phyloP scores from a whole-genome alignment of 345 rosid species.

The Physaria fendleri region DNA sequence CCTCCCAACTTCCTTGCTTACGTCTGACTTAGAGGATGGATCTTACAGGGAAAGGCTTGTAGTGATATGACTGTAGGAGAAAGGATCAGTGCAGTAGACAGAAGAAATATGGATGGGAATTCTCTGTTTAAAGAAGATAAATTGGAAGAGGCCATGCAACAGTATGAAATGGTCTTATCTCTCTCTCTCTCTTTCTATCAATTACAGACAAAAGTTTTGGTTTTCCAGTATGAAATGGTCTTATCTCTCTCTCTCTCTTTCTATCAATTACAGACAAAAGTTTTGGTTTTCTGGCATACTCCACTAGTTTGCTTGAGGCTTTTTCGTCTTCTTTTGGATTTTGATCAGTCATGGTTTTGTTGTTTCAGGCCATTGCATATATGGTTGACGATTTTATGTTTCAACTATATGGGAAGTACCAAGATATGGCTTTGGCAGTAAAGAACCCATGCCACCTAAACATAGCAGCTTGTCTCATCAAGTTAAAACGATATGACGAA shows the following conservation, averaged over 20 bases:
- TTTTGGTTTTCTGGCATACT: not conserved
- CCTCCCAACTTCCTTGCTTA: not conserved
- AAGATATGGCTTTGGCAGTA: constrained; percentile 96
- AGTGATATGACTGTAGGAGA: constrained; percentile 98
- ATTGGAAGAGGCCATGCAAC: constrained; percentile 93
- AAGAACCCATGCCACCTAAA: constrained; percentile 96
- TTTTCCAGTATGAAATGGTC: too few species aligned
- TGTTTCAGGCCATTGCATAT: constrained; percentile 78
- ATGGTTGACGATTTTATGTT: constrained; percentile 96
- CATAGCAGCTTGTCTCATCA: constrained; percentile 85
- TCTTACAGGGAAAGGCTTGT: constrained; percentile 76
- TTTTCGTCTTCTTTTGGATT: not conserved
- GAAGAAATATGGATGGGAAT: constrained; percentile 95
- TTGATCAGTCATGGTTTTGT: constrained; percentile 18
- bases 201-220: not conserved
- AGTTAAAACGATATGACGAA: constrained; percentile 73
- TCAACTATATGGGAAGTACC: constrained; percentile 90
- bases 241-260: too few species aligned
- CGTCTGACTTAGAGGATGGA: constrained; percentile 11
- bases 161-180: constrained; percentile 91
- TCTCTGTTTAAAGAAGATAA: constrained; percentile 65
- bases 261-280: too few species aligned
- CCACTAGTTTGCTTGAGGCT: not conserved
- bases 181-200: constrained; percentile 24
- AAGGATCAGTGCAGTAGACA: constrained; percentile 85